These are phyloP conservation scores for Boeremia exigua DNA, from an alignment of 2,329 filamentous ascomycete genomes.

Conservation along the genomic window DNA sequence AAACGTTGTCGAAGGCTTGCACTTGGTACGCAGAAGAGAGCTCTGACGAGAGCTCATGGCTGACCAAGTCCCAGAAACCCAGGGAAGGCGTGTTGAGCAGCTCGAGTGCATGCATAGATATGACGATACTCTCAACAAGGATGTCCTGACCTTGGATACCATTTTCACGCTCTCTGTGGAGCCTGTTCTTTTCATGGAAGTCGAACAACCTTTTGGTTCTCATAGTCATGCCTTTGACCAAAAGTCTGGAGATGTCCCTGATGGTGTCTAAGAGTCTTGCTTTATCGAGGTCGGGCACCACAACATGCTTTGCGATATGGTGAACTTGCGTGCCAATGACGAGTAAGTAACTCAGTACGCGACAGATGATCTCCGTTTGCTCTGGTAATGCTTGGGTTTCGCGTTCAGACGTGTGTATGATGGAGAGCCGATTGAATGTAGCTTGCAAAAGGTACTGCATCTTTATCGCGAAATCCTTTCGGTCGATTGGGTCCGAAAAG, in stretches of 20 bases:
- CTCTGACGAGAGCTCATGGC: conserved; percentile 37
- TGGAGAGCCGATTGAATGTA: conserved; percentile 27
- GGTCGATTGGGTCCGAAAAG: conserved; percentile 63
- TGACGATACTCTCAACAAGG: conserved; percentile 55
- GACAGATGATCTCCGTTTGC: conserved; percentile 8
- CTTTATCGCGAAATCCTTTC: conserved; percentile 53
- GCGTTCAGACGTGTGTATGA: not conserved
- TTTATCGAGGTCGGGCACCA: conserved; percentile 19
- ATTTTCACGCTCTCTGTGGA: conserved; percentile 50
- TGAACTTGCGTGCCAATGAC: conserved; percentile 39
- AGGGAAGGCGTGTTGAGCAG: conserved; percentile 33
- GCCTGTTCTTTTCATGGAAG: conserved; percentile 56
- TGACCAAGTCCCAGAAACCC: conserved; percentile 55
- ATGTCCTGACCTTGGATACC: conserved; percentile 56
- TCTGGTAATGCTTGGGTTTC: not conserved
- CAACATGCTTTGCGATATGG: conserved; percentile 39
- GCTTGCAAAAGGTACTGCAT: conserved; percentile 51
- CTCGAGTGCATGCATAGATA: conserved; percentile 53
- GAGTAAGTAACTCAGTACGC: conserved; percentile 37
- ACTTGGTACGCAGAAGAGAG: conserved; percentile 33
- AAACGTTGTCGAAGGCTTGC: conserved; percentile 45
- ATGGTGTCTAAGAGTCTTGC: conserved; percentile 39
- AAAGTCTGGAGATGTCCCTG: conserved; percentile 42
- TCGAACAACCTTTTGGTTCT: conserved; percentile 48
- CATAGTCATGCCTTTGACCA: conserved; percentile 45